Percentiles rank a stretch among this genome's conserved stretches.
These are phyloP conservation scores for Pleurostoma richardsiae DNA, from an alignment of 2,329 filamentous ascomycete species.

Conservation along the genomic window DNA sequence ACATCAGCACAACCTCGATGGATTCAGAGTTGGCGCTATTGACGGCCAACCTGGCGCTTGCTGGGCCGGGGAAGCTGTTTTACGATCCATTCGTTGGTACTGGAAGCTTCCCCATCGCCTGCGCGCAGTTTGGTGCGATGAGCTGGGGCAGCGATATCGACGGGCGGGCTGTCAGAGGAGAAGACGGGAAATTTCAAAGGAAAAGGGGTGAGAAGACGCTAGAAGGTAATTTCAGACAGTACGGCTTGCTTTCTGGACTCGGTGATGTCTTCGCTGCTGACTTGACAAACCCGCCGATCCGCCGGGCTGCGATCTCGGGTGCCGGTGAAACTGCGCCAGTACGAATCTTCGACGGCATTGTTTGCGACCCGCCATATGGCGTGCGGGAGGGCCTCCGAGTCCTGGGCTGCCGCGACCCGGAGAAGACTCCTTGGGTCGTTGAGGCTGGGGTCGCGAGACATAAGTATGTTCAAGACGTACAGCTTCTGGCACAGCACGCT, in stretches of 20 bases:
- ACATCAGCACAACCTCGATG: conserved; percentile 97
- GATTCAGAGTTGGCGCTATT: conserved; percentile 88
- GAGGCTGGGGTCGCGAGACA: conserved; percentile 67
- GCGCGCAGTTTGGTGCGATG: conserved; percentile 81
- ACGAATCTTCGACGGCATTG: conserved; percentile 76
- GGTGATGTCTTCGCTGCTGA: conserved; percentile 82
- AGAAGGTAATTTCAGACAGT: conserved; percentile 76
- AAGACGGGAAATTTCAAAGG: conserved; percentile 40
- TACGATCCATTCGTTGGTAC: conserved; percentile 97
- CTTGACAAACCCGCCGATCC: conserved; percentile 79
- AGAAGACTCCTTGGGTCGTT: conserved; percentile 53
- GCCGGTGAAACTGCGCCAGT: conserved; percentile 12
- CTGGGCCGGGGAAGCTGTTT: conserved; percentile 76
- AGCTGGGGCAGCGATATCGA: conserved; percentile 91
- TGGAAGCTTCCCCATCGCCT: conserved; percentile 86
- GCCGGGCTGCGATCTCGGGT: conserved; percentile 30
- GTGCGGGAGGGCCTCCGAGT: conserved; percentile 90
- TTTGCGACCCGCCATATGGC: conserved; percentile 95
- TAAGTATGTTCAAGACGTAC: conserved; percentile 42
- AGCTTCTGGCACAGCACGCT: not conserved
- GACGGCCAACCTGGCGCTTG: conserved; percentile 85
- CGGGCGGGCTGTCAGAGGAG: conserved; percentile 78
- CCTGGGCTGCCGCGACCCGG: conserved; percentile 68
- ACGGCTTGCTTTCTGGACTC: conserved; percentile 60
- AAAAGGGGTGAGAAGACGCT: conserved; percentile 39